Base-by-base conservation (phyloP, 129 eudicot genomes). In the Tagetes patula region DNA sequence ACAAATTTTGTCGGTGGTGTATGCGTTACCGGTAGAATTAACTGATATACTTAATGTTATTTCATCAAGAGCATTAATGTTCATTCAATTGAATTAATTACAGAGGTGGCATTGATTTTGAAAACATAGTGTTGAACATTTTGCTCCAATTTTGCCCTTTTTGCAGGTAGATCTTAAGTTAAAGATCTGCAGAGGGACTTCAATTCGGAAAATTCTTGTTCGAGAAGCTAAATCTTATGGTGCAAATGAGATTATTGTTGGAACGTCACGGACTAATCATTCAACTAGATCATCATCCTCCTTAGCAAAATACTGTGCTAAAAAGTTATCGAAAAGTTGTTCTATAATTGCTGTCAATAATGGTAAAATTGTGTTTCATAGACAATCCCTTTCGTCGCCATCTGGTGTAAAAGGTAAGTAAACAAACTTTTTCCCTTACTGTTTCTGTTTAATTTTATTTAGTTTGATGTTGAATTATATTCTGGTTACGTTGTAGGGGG, bases 221-320 rank as follows among this genome's bases (percentile, higher is more conserved):
- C 87, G 82, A 32, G 95, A 88, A 69, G 92, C 87, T 3, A 84
- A 86, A 78, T 71, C 86, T 5, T 82, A 82, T 71, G 79, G 82
- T 13, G 86, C 89, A 0, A 79, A 80, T 46, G 82, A 77, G 59
- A 34, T 91, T 40, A 84, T 91, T 36, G 72, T 91, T 39, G 95
- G 97, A 39, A 78, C 86, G 46, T 82, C 89, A 55, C 75, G 68
- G 45, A 65, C 55, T 14, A 79, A 73, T 55, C 89, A 82, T 61
- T 74, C 79, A 13, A 75, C 83, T 39, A 81, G 87, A 46, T 91
- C 96, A 38, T 78, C 89, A 42, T 83, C 83, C 56, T 73, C 95
- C 13, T 56, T 91, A 50, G 97, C 97, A 66, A 91, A 88, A 75
- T 86, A 85, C 77, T 91, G 97, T 80, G 91, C 97, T 71, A 88